These are phyloP conservation scores for Colletotrichum truncatum DNA, from an alignment of 2,329 filamentous ascomycete genomes.

Conservation along the genomic window DNA sequence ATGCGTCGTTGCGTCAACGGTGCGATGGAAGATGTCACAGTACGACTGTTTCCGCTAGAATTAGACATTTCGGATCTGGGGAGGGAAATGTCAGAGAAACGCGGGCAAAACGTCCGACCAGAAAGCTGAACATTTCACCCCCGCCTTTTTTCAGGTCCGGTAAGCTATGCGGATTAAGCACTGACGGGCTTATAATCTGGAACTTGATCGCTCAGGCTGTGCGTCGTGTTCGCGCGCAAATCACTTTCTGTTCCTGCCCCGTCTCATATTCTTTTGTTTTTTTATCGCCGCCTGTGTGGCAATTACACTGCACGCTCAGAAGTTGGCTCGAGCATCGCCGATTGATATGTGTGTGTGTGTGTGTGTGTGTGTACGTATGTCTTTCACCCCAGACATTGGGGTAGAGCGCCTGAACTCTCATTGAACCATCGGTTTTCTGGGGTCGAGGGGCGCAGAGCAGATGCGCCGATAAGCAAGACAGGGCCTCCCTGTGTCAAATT, in stretches of 20 bases:
- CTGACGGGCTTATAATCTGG: conserved; percentile 1
- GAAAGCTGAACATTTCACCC: conserved; percentile 12
- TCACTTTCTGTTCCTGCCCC: not conserved
- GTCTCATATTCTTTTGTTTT: conserved; percentile 12
- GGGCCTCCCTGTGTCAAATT: conserved; percentile 11
- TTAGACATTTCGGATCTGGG: not conserved
- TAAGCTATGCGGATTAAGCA: conserved; percentile 1
- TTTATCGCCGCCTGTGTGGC: conserved; percentile 5
- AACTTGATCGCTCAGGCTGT: conserved; percentile 19
- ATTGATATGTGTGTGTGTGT: too few species aligned
- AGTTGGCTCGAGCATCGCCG: conserved; percentile 7
- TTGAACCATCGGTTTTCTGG: conserved; percentile 2
- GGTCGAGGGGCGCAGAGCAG: not conserved
- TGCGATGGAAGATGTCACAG: not conserved
- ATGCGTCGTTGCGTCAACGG: conserved; percentile 3
- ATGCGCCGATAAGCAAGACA: not conserved
- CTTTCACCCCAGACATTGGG: conserved; percentile 6
- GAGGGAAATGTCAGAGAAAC: too few species aligned
- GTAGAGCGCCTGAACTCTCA: conserved; percentile 3
- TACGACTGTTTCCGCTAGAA: conserved; percentile 4
- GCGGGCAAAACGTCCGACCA: conserved; percentile 5
- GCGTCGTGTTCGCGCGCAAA: conserved; percentile 15
- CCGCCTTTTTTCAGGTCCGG: conserved; percentile 15
- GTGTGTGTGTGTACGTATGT: too few species aligned
- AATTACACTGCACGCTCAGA: conserved; percentile 8